Conservation (phyloP, 1,139 yeast species). For the Hansenula lynferdii region DNA sequence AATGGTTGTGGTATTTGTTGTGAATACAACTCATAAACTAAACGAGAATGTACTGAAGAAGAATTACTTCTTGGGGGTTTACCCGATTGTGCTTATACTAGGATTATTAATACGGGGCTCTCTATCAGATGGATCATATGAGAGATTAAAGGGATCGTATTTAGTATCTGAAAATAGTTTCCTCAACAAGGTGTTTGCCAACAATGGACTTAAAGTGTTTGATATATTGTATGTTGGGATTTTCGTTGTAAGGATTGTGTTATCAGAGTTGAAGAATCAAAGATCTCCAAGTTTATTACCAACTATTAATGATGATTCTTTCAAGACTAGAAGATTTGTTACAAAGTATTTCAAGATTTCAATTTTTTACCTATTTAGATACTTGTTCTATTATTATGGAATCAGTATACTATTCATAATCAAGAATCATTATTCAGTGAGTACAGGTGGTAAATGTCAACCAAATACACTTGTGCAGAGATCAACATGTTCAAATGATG, state of each 20-base stretch:
- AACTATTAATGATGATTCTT: slow-evolving; percentile 6
- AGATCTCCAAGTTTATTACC: slow-evolving; percentile 7
- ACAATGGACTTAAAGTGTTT: slow-evolving; percentile 25
- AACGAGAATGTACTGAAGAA: background rate
- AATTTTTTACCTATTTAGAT: slow-evolving; percentile 20
- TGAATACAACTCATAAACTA: too few relatives aligned
- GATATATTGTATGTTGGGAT: too few relatives aligned
- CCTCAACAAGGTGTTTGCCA: too few relatives aligned
- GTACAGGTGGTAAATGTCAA: slow-evolving; percentile 27
- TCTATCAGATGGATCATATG: slow-evolving; percentile 5
- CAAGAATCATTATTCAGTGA: slow-evolving; percentile 24
- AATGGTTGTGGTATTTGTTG: too few relatives aligned
- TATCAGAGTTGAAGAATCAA: slow-evolving; percentile 4
- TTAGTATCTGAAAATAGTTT: slow-evolving; percentile 9
- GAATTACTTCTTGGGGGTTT: background rate
- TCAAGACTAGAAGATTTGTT: slow-evolving; percentile 1
- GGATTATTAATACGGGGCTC: slow-evolving; percentile 2
- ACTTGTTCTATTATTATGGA: slow-evolving; percentile 4
- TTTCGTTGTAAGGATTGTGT: slow-evolving; percentile 11
- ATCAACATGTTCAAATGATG: slow-evolving; percentile 9
- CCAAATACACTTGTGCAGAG: background rate
- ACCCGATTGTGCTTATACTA: background rate
- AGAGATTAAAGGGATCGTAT: slow-evolving; percentile 2
- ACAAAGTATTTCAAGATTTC: slow-evolving; percentile 16
- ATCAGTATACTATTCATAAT: slow-evolving; percentile 19